These are phyloP conservation scores for Pontederia paniculata DNA, from an alignment of 176 grass and related monocot genomes.

Conservation along the genomic window DNA sequence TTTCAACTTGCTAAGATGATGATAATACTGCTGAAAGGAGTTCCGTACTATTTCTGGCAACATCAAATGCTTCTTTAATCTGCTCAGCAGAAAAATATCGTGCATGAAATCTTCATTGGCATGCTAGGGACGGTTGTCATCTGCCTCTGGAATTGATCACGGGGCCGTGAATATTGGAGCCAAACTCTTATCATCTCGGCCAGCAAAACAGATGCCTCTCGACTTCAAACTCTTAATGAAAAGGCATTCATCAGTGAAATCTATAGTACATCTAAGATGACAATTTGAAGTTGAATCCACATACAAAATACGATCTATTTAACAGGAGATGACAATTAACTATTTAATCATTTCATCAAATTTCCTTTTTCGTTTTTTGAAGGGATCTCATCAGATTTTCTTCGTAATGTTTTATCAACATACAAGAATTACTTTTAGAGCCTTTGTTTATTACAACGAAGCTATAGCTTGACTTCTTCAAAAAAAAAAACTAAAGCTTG, in stretches of 20 bases:
- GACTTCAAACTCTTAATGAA: conserved; percentile 72
- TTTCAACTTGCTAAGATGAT: conserved; percentile 65
- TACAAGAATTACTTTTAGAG: too few relatives aligned
- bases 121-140: conserved; percentile 7
- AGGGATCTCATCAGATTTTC: too few relatives aligned
- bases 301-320: background rate
- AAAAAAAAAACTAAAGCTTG: too few relatives aligned
- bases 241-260: conserved; percentile 1
- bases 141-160: conserved; percentile 32
- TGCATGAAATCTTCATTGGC: too few relatives aligned
- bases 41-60: conserved; percentile 70
- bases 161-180: conserved; percentile 86
- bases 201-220: conserved; percentile 76
- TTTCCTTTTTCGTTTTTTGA: too few relatives aligned
- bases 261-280: background rate
- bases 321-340: too few relatives aligned
- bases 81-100: conserved; percentile 41
- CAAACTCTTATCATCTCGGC: conserved; percentile 65
- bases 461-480: too few relatives aligned
- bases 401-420: too few relatives aligned
- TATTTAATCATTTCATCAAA: too few relatives aligned
- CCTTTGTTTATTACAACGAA: too few relatives aligned
- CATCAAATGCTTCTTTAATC: conserved; percentile 58
- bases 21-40: conserved; percentile 83
- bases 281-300: background rate